Conservation (phyloP, 2,329 filamentous ascomycete genomes). For the Colletotrichum chlorophyti region DNA sequence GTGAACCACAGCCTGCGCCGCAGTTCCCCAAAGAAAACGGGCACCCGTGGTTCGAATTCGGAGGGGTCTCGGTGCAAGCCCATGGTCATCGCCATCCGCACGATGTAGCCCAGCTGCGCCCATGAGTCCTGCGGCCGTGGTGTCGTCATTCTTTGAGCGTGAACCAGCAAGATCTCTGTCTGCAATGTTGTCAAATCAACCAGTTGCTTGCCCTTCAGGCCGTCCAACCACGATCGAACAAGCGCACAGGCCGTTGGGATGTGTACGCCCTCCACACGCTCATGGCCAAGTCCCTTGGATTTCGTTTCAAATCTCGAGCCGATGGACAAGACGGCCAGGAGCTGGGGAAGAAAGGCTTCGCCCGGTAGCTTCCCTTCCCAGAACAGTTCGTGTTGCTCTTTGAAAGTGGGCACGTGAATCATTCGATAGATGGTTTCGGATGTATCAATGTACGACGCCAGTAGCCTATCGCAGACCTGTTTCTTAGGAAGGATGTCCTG, state of each 20-base stretch:
- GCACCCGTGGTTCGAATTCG: slow-evolving; percentile 57
- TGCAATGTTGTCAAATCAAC: slow-evolving; percentile 61
- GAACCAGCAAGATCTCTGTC: slow-evolving; percentile 59
- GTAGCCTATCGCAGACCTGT: slow-evolving; percentile 56
- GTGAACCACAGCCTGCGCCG: slow-evolving; percentile 63
- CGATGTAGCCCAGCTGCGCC: slow-evolving; percentile 61
- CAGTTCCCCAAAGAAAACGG: slow-evolving; percentile 59
- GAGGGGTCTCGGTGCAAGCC: slow-evolving; percentile 63
- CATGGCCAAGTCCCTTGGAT: slow-evolving; percentile 56
- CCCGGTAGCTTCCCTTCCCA: slow-evolving; percentile 56
- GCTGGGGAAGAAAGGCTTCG: slow-evolving; percentile 60
- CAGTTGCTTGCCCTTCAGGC: slow-evolving; percentile 57
- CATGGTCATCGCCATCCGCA: slow-evolving; percentile 66
- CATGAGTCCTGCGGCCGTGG: slow-evolving; percentile 57
- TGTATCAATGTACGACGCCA: slow-evolving; percentile 55
- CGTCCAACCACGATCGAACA: slow-evolving; percentile 60
- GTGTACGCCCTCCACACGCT: slow-evolving; percentile 61
- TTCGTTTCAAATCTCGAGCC: slow-evolving; percentile 60
- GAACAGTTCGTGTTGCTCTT: slow-evolving; percentile 56
- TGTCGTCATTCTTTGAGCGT: slow-evolving; percentile 58
- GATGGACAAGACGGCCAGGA: slow-evolving; percentile 59
- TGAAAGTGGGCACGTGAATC: slow-evolving; percentile 59
- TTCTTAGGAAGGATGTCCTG: slow-evolving; percentile 60
- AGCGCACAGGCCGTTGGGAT: slow-evolving; percentile 63
- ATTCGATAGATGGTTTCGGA: slow-evolving; percentile 62